These are phyloP conservation scores for Claviceps fusiformis DNA, from an alignment of 2,329 filamentous ascomycete genomes.

Conservation along the genomic window DNA sequence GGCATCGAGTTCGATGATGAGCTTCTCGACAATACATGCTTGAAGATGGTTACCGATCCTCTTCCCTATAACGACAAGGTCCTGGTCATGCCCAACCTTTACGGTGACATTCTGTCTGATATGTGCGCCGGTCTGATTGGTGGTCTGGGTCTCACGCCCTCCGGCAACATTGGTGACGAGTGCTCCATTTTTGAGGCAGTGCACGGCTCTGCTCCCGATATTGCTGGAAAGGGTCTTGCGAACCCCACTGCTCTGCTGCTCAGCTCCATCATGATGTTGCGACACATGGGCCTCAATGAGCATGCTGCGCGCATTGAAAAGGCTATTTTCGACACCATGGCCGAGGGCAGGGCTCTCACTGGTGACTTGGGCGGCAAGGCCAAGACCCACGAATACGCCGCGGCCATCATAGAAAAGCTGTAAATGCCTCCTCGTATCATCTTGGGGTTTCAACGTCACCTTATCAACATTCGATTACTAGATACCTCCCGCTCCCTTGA, in stretches of 20 bases:
- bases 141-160: slow-evolving; percentile 91
- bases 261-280: slow-evolving; percentile 98
- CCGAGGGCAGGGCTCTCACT: slow-evolving; percentile 91
- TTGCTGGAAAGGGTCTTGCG: slow-evolving; percentile 87
- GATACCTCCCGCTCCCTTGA: slow-evolving; percentile 1
- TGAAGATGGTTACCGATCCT: slow-evolving; percentile 97
- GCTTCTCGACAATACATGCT: slow-evolving; percentile 96
- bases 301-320: slow-evolving; percentile 82
- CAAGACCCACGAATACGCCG: slow-evolving; percentile 89
- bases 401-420: slow-evolving; percentile 68
- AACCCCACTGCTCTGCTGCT: slow-evolving; percentile 96
- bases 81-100: slow-evolving; percentile 94
- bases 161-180: slow-evolving; percentile 96
- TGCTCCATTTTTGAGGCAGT: slow-evolving; percentile 99
- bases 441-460: background rate
- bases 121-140: slow-evolving; percentile 99
- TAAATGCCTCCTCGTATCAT: slow-evolving; percentile 21
- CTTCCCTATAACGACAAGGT: slow-evolving; percentile 98
- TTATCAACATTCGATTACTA: background rate
- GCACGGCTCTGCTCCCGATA: slow-evolving; percentile 93
- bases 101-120: slow-evolving; percentile 98
- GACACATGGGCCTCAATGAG: slow-evolving; percentile 85
- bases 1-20: slow-evolving; percentile 93
- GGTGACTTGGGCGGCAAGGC: slow-evolving; percentile 93
- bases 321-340: slow-evolving; percentile 87